Conservation (phyloP, 805 yeast species). For the Cephaloascus fragrans region DNA sequence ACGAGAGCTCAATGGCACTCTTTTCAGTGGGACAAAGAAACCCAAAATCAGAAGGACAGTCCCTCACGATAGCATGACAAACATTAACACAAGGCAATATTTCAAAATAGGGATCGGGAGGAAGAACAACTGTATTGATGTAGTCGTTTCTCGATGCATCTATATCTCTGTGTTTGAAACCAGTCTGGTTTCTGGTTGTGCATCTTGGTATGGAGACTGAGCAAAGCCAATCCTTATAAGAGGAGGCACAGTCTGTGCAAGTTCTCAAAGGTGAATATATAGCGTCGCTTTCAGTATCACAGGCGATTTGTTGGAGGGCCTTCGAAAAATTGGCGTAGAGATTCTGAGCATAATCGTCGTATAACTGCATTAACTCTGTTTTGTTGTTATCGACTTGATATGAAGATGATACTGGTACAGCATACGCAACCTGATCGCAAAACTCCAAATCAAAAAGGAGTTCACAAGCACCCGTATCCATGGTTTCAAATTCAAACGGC, state of each 20-base stretch:
- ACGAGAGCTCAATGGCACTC: conserved; percentile 24
- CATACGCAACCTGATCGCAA: conserved; percentile 75
- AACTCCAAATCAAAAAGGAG: conserved; percentile 66
- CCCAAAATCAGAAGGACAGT: conserved; percentile 72
- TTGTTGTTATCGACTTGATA: conserved; percentile 17
- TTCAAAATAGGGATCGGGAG: conserved; percentile 57
- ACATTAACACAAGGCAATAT: conserved; percentile 78
- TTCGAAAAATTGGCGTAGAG: conserved; percentile 59
- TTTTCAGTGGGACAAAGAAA: conserved; percentile 60
- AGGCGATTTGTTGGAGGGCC: conserved; percentile 67
- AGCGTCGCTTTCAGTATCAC: conserved; percentile 59
- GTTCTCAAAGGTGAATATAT: conserved; percentile 64
- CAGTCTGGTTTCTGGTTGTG: conserved; percentile 35
- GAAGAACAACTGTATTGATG: conserved; percentile 42
- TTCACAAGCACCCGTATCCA: conserved; percentile 50
- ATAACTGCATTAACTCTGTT: conserved; percentile 19
- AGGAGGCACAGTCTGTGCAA: conserved; percentile 60
- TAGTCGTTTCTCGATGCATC: conserved; percentile 51
- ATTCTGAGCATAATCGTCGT: conserved; percentile 53
- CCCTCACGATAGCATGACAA: conserved; percentile 69
- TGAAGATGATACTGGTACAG: conserved; percentile 55
- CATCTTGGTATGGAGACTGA: conserved; percentile 85
- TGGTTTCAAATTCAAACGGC: conserved; percentile 47
- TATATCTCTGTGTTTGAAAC: conserved; percentile 34
- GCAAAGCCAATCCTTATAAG: conserved; percentile 86